Evolutionary conservation across 768 basidiomycete genomes (phyloP).

Genomic region (Rubroboletus pulcherrimus): DNA sequence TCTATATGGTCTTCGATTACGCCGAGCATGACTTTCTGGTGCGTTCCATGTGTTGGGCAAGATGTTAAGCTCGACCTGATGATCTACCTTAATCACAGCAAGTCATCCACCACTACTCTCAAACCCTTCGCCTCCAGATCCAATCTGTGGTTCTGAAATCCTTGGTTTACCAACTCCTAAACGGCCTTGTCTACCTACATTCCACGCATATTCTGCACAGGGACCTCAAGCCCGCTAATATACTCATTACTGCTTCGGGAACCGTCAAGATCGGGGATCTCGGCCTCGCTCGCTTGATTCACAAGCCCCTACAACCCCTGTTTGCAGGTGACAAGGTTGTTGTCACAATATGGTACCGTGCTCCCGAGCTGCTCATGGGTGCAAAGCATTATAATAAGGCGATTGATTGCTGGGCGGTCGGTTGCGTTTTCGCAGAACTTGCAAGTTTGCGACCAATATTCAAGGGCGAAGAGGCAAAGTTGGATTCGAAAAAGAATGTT

Average conservation of each 20-base stretch:
- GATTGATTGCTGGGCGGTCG: constrained; percentile 96
- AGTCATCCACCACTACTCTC: constrained; percentile 98
- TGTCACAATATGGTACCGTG: constrained; percentile 99
- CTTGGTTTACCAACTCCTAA: constrained; percentile 89
- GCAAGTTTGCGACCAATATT: constrained; percentile 94
- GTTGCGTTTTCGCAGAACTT: constrained; percentile 95
- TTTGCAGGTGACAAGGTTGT: constrained; percentile 97
- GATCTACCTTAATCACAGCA: constrained; percentile 50
- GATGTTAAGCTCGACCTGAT: not conserved
- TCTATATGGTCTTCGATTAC: constrained; percentile 99
- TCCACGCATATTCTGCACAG: constrained; percentile 93
- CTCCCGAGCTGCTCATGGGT: constrained; percentile 92
- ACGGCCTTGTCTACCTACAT: constrained; percentile 93
- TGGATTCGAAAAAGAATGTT: constrained; percentile 95
- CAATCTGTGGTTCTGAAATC: constrained; percentile 82
- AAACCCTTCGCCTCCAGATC: constrained; percentile 77
- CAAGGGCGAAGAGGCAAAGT: constrained; percentile 98
- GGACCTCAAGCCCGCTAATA: constrained; percentile 97
- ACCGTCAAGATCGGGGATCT: constrained; percentile 98
- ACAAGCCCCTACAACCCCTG: constrained; percentile 87
- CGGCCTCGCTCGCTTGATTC: constrained; percentile 87
- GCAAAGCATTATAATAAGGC: constrained; percentile 98
- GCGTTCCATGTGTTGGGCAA: constrained; percentile 26
- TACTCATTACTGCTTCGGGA: constrained; percentile 85
- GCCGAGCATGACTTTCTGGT: constrained; percentile 98